Base-by-base conservation (phyloP, 2,329 filamentous ascomycete species). In the Hymenoscyphus occultus region DNA sequence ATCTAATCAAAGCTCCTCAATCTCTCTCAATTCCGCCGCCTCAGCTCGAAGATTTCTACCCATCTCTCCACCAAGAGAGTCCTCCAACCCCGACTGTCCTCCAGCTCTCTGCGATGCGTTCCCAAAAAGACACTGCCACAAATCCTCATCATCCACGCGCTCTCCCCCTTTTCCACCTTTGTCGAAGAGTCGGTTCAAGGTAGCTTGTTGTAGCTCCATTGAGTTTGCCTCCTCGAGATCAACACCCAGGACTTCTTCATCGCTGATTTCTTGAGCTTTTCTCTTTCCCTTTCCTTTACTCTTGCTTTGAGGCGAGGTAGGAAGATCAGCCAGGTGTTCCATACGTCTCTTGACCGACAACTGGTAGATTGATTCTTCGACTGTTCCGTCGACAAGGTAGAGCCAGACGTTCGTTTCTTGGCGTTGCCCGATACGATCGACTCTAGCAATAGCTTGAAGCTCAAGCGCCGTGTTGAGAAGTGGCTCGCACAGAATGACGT, bases 401-500 rank as follows among this genome's bases (percentile, higher is more conserved):
- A 97, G 90, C 90, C 93, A 98, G 1, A 98, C 93, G 0, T 92
- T 97, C 0, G 95, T 99, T 69, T 91, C 84, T 61, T 91, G 87
- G 68, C 89, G 83, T 77, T 98, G 95, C 0, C 95, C 95, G 68
- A 99, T 99, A 42, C 95, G 87, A 75, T 99, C 93, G 1, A 99
- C 93, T 64, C 95, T 90, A 0, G 94, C 93, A 73, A 98, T 96
- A 14, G 93, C 94, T 77, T 99, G 95, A 10, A 98, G 83, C 77
- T 98, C 95, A 16, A 99, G 86, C 0, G 93, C 93, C 0, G 94
- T 94, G 74, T 98, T 97, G 71, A 98, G 87, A 3, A 98, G 81
- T 2, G 95, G 95, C 75, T 99, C 95, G 76, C 93, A 97, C 4
- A 99, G 84, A 74, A 98, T 96, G 1, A 98, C 93, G 74, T 98